A percentile compares a stretch with the other conserved stretches of the same genome.
Evolutionary conservation across 352 stramenopile species (phyloP).

Genomic region (Thalassiosira oceanica): DNA sequence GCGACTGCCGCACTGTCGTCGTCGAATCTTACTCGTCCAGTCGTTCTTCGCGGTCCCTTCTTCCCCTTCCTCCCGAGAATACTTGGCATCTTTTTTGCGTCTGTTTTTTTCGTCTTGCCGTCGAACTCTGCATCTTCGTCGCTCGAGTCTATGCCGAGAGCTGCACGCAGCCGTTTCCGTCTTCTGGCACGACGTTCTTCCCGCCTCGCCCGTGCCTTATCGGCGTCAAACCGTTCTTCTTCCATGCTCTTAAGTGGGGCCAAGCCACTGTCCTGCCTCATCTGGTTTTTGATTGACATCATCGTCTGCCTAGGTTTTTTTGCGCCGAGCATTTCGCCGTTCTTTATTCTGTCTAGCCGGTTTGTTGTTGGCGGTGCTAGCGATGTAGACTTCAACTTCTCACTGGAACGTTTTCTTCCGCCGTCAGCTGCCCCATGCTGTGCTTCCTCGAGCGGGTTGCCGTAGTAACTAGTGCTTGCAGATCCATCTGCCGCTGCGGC

Average conservation of each 20-base stretch:
- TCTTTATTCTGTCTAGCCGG: conserved; percentile 49
- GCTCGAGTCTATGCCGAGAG: conserved; percentile 17
- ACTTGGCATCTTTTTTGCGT: too few relatives aligned
- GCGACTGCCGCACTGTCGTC: background rate
- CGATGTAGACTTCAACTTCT: conserved; percentile 5
- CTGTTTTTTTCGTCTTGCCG: too few relatives aligned
- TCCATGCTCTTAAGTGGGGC: conserved; percentile 38
- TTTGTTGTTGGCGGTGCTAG: conserved; percentile 14
- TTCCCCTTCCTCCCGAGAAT: background rate
- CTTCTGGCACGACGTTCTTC: conserved; percentile 31
- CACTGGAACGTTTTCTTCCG: background rate
- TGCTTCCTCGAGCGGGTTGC: conserved; percentile 2
- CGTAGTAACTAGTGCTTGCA: conserved; percentile 28
- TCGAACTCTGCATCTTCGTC: conserved; percentile 20
- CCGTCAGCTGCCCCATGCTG: background rate
- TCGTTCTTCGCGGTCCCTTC: conserved; percentile 17
- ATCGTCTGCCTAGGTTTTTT: conserved; percentile 23
- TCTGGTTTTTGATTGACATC: conserved; percentile 46
- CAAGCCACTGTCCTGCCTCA: conserved; percentile 34
- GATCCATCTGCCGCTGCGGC: background rate
- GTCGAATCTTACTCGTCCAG: conserved; percentile 20
- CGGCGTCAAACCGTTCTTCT: conserved; percentile 34
- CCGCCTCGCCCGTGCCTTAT: conserved; percentile 24
- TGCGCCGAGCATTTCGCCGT: conserved; percentile 28
- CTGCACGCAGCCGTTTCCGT: conserved; percentile 12